These are phyloP conservation scores for Aurifilum marmelostoma DNA, from an alignment of 2,329 filamentous ascomycete species.

Conservation along the genomic window DNA sequence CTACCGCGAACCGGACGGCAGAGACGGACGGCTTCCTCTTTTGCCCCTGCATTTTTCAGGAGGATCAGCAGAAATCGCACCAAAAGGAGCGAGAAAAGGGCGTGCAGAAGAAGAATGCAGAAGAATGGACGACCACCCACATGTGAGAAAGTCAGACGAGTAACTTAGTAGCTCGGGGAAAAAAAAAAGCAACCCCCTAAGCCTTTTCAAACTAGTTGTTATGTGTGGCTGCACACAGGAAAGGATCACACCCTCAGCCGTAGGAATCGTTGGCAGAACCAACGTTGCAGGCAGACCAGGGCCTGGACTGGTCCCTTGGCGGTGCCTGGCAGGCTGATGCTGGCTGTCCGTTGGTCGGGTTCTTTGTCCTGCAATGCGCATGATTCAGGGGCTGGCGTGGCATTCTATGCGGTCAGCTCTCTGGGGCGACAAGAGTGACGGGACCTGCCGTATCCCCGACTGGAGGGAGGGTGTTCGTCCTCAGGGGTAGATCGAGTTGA, in stretches of 20 bases:
- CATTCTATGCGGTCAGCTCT: slow-evolving; percentile 9
- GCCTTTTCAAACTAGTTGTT: neutral
- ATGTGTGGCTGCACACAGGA: neutral
- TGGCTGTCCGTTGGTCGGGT: neutral
- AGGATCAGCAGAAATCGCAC: slow-evolving; percentile 22
- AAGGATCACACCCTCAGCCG: neutral
- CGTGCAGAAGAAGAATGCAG: neutral
- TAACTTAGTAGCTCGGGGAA: no score
- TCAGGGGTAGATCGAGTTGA: neutral
- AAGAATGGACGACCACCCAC: neutral
- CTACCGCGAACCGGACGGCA: neutral
- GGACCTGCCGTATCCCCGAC: neutral
- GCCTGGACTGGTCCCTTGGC: no score
- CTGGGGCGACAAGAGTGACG: neutral
- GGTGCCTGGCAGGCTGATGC: neutral
- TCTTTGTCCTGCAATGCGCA: neutral
- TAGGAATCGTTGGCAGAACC: neutral
- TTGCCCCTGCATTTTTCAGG: slow-evolving; percentile 21
- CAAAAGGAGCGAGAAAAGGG: slow-evolving; percentile 4
- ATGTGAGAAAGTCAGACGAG: neutral
- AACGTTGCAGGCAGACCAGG: no score
- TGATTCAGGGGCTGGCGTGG: neutral
- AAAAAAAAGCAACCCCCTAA: neutral
- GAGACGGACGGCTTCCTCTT: neutral
- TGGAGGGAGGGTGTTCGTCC: neutral